Evolutionary conservation across 2,329 filamentous ascomycete species (phyloP).

Genomic region (Paecilomyces niveus): DNA sequence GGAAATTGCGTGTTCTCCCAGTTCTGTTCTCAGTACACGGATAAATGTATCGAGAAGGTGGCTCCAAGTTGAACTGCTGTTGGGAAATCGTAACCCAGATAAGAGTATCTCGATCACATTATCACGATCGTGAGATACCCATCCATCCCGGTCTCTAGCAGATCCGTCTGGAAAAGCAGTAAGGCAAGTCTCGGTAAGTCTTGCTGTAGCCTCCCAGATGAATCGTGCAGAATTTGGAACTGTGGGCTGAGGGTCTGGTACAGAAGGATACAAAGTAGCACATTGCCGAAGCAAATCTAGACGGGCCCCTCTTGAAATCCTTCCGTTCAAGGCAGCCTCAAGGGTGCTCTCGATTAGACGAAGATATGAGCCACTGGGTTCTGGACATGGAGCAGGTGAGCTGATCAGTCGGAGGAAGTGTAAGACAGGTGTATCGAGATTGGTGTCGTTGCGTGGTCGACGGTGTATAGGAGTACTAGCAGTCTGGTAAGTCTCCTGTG

Average conservation of each 20-base stretch:
- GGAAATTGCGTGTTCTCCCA: conserved; percentile 60
- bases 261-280: conserved; percentile 18
- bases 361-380: conserved; percentile 18
- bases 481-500: conserved; percentile 49
- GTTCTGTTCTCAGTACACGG: conserved; percentile 52
- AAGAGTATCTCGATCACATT: conserved; percentile 62
- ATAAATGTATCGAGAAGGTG: conserved; percentile 53
- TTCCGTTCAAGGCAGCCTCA: conserved; percentile 26
- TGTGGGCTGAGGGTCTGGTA: conserved; percentile 6
- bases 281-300: conserved; percentile 33
- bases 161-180: conserved; percentile 33
- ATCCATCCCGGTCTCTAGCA: conserved; percentile 42
- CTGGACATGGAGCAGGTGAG: conserved; percentile 9
- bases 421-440: conserved; percentile 28
- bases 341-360: conserved; percentile 23
- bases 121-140: conserved; percentile 60
- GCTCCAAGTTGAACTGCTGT: conserved; percentile 31
- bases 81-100: conserved; percentile 41
- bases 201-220: conserved; percentile 31
- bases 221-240: conserved; percentile 11
- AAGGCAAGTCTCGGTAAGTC: conserved; percentile 29
- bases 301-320: conserved; percentile 26
- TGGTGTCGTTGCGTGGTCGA: conserved; percentile 16
- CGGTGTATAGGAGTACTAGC: conserved; percentile 30
- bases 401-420: conserved; percentile 32